phyloP scores from a whole-genome alignment of 2,329 filamentous ascomycete genomes.

The Ciborinia camelliae region DNA sequence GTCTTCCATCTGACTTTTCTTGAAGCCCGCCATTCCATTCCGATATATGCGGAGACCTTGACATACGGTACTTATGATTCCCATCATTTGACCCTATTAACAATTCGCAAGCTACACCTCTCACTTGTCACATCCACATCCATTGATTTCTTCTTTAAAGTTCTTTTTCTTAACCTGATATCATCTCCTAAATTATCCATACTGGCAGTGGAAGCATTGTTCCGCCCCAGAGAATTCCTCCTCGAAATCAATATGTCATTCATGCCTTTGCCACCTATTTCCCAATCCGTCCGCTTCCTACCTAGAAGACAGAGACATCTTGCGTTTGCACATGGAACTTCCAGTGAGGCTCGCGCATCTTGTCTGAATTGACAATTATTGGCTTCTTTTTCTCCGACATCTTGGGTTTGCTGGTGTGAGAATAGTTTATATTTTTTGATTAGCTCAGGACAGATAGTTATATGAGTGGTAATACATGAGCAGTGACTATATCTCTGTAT shows the following conservation, averaged over 20 bases:
- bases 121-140: no score
- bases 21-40: neutral
- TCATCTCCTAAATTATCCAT: neutral
- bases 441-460: neutral
- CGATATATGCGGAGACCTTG: neutral
- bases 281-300: neutral
- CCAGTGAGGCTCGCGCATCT: neutral
- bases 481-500: neutral
- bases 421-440: constrained; percentile 4
- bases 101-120: neutral
- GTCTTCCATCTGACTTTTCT: neutral
- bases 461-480: neutral
- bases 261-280: constrained; percentile 4
- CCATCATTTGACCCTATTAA: neutral
- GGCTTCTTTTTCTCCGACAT: neutral
- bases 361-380: neutral
- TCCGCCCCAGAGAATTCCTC: neutral
- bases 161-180: neutral
- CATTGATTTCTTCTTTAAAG: neutral
- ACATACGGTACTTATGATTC: neutral
- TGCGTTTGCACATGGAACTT: neutral
- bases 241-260: neutral
- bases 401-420: neutral
- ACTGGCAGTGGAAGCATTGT: neutral
- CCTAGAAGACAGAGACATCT: neutral